phyloP scores from a whole-genome alignment of 305 asterid genomes.

The Fraxinus floribunda region DNA sequence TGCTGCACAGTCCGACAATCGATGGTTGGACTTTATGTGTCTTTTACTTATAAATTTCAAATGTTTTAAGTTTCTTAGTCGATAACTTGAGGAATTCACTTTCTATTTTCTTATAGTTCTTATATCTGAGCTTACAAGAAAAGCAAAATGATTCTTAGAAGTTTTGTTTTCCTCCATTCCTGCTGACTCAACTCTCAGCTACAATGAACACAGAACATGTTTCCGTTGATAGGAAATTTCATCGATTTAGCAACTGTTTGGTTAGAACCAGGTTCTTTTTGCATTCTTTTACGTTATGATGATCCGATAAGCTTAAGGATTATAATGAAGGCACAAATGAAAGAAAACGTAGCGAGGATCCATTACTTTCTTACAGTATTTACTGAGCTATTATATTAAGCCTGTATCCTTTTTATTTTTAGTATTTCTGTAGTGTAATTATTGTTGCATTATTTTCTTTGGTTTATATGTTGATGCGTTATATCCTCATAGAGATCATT shows the following conservation, averaged over 20 bases:
- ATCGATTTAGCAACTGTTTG: neutral
- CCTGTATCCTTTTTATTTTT: neutral
- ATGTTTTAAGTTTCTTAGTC: neutral
- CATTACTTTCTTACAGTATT: neutral
- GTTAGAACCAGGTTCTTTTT: neutral
- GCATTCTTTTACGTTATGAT: neutral
- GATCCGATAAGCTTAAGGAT: neutral
- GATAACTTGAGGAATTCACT: neutral
- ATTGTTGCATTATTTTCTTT: neutral
- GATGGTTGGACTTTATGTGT: neutral
- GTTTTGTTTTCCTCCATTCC: neutral
- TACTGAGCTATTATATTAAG: neutral
- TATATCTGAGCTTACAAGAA: neutral
- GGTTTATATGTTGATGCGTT: neutral
- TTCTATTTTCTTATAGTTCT: neutral
- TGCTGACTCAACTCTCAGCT: neutral
- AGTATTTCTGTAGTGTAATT: neutral
- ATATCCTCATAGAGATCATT: conserved; percentile 23
- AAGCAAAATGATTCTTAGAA: neutral
- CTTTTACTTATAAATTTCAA: neutral
- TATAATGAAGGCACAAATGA: neutral
- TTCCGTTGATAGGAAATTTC: neutral
- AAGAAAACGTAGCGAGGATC: neutral
- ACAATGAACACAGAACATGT: neutral
- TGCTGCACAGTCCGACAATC: neutral